Conservation (phyloP, 306 rosid species). For the Comarum palustre region DNA sequence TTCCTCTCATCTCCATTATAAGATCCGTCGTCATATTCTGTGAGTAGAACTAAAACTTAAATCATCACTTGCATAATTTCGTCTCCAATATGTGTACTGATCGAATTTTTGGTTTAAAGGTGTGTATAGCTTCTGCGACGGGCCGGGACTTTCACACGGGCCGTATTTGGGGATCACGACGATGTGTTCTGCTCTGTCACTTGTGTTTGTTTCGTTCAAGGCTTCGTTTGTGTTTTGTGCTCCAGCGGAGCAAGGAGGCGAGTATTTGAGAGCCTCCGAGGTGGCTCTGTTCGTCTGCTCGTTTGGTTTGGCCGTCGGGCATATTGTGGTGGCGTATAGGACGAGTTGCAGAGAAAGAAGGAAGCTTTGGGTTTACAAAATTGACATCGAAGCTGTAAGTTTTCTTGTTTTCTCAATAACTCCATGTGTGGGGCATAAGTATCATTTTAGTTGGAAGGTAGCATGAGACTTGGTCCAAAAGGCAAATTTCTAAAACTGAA, state of each 20-base stretch:
- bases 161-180: conserved; percentile 85
- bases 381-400: conserved; percentile 96
- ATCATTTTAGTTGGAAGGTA: neutral
- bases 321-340: conserved; percentile 76
- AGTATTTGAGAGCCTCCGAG: conserved; percentile 44
- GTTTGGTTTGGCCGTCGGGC: conserved; percentile 70
- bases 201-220: conserved; percentile 75
- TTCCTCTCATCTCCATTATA: conserved; percentile 69
- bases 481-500: neutral
- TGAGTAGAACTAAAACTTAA: conserved; percentile 36
- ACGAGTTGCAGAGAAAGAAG: conserved; percentile 96
- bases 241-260: conserved; percentile 28
- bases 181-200: conserved; percentile 60
- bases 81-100: neutral
- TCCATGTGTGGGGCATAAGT: neutral
- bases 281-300: conserved; percentile 72
- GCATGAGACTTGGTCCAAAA: neutral
- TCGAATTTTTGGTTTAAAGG: conserved; percentile 35
- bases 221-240: conserved; percentile 59
- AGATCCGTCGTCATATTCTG: conserved; percentile 83
- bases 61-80: neutral
- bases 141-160: conserved; percentile 74
- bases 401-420: neutral
- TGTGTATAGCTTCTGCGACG: conserved; percentile 84
- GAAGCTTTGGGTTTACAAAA: conserved; percentile 88